Percentiles rank a stretch among this genome's conserved stretches.
phyloP scores from a whole-genome alignment of 2,329 filamentous ascomycete genomes.

The Trichoderma asperellum region DNA sequence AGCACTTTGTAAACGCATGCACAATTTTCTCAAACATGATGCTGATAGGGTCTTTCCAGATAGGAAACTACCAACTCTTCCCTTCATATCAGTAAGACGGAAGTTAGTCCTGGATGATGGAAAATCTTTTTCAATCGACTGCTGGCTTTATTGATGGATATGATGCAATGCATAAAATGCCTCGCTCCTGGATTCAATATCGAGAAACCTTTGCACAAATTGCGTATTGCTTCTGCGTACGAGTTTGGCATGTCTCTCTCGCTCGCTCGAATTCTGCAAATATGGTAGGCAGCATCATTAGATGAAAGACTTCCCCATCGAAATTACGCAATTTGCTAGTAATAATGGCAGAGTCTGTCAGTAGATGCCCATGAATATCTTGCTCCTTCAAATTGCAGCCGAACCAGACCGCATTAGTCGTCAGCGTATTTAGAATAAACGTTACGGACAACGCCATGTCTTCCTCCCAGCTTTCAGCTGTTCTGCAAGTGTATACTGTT shows the following conservation, averaged over 20 bases:
- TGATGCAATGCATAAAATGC: neutral
- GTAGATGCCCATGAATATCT: neutral
- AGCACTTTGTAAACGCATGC: neutral
- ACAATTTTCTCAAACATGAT: neutral
- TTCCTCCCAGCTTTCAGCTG: conserved; percentile 23
- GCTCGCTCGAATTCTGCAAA: conserved; percentile 32
- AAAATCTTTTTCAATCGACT: neutral
- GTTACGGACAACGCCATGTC: conserved; percentile 31
- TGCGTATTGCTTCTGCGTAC: conserved; percentile 13
- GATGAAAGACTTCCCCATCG: conserved; percentile 27
- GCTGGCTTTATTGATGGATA: neutral
- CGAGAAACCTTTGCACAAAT: conserved; percentile 18
- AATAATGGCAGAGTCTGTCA: conserved; percentile 1
- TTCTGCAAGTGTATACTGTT: conserved; percentile 30
- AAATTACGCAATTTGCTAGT: conserved; percentile 26
- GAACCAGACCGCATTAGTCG: conserved; percentile 28
- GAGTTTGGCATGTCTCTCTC: conserved; percentile 29
- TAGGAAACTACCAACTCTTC: neutral
- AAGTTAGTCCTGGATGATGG: neutral
- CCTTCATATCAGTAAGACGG: neutral
- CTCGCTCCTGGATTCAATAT: conserved; percentile 1
- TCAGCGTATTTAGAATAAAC: conserved; percentile 27
- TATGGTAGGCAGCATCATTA: conserved; percentile 31
- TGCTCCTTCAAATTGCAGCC: conserved; percentile 26
- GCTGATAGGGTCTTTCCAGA: neutral